A percentile compares a stretch with the other conserved stretches of the same genome.
Conservation (phyloP, 805 yeast genomes). For the Nakazawaea wyomingensis region DNA sequence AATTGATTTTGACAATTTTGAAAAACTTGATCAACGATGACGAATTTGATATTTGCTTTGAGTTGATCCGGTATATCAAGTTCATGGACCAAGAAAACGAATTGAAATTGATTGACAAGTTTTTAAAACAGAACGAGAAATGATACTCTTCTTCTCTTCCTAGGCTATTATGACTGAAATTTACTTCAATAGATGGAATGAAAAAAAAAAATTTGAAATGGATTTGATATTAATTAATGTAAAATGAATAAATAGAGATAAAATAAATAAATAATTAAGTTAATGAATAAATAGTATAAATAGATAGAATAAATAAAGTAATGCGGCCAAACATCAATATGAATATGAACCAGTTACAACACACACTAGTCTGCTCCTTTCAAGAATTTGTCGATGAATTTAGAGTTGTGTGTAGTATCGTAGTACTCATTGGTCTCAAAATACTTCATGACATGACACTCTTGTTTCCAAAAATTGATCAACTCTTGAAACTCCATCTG, state of each 20-base stretch:
- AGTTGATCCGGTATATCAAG: constrained; percentile 48
- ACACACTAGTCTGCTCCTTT: constrained; percentile 45
- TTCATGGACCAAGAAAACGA: constrained; percentile 29
- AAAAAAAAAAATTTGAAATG: too few relatives aligned
- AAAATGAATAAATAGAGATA: not conserved
- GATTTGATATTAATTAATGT: too few relatives aligned
- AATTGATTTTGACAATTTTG: constrained; percentile 37
- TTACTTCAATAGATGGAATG: too few relatives aligned
- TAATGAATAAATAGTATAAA: constrained; percentile 1
- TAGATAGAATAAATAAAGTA: constrained; percentile 3
- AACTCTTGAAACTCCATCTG: constrained; percentile 90
- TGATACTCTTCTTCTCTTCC: not conserved
- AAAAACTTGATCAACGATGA: constrained; percentile 35
- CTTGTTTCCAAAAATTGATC: constrained; percentile 87
- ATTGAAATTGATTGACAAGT: constrained; percentile 7
- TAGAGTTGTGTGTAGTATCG: constrained; percentile 48
- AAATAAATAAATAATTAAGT: constrained; percentile 2
- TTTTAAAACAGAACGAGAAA: not conserved
- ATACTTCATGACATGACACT: constrained; percentile 77
- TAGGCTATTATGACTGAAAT: too few relatives aligned
- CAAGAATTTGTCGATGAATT: constrained; percentile 69
- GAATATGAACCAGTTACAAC: too few relatives aligned
- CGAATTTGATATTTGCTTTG: constrained; percentile 49
- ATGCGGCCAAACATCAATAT: constrained; percentile 5
- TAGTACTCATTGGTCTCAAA: constrained; percentile 63